Base-by-base conservation (phyloP, 345 rosid species). In the Moricandia arvensis region DNA sequence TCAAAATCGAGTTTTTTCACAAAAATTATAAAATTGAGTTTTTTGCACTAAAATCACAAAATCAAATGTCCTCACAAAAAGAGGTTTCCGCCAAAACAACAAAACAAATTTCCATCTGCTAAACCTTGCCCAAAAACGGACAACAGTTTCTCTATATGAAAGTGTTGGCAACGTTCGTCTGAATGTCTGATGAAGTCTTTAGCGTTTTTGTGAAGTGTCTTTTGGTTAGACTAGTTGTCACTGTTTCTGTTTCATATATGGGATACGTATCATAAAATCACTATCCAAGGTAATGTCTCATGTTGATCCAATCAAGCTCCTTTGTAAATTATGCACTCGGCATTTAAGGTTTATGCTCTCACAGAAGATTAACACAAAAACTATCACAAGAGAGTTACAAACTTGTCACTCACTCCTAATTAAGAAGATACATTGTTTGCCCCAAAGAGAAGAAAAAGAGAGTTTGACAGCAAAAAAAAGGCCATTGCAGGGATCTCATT, bases 101-200 rank as follows among this genome's bases (percentile, higher is more conserved):
- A 21, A 21, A 21, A 21, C 24, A 21, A 21, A 2, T 21, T 21
- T 21, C 63, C 47, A 59, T 72, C 81, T 38, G 16, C 7, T 29
- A 0, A 60, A 37, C 7, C 59, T 47, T 37, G 34, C 31, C 55
- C 63, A 0, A 59, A 59, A 66, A 18, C 41, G 57, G 63, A 77
- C 30, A 18, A 11, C 47, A 72, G 81, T 66, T 66, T n/a, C 5
- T 78, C 81, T 66, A 72, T 69, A 72, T 67, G 9, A 21, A 41
- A 31, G 59, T 66, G 41, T 77, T 64, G 24, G 24, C 59, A 37
- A 3, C 11, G 11, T 30, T 30, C 24, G 24, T 21, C 24, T 21
- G 24, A 21, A 18, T 2, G 24, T 21, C 24, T 21, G 24, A 21
- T 21, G 24, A 21, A 2, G 2, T 21, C 24, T 21, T 21, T 21